Conservation (phyloP, 179 eudicot species). For the Kewa caespitosa region DNA sequence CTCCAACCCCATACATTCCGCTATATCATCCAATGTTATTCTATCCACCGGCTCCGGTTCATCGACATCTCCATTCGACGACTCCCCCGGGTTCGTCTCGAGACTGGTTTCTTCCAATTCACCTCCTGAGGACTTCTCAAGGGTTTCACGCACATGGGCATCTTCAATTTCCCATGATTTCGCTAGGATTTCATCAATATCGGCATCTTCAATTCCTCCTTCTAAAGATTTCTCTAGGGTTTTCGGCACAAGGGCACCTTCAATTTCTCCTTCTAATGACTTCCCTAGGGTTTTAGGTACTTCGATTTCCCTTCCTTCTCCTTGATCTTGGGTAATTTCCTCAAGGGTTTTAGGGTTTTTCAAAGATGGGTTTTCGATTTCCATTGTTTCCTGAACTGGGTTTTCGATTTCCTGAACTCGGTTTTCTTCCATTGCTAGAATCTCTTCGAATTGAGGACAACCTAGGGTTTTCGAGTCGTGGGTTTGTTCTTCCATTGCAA, state of each 20-base stretch:
- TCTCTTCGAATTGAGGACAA: background rate
- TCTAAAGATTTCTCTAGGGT: background rate
- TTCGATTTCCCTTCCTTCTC: too few relatives aligned
- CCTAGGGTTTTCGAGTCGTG: slow-evolving; percentile 10
- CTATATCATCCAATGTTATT: too few relatives aligned
- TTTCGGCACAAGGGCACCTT: background rate
- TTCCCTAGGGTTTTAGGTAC: too few relatives aligned
- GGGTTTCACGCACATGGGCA: background rate
- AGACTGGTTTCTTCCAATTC: background rate
- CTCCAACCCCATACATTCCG: too few relatives aligned
- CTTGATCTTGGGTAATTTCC: too few relatives aligned
- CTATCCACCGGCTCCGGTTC: too few relatives aligned
- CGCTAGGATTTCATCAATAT: too few relatives aligned
- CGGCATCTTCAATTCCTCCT: slow-evolving; percentile 1
- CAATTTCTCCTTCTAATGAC: background rate
- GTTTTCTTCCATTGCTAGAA: background rate
- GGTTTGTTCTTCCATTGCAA: slow-evolving; percentile 14
- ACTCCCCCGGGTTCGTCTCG: background rate
- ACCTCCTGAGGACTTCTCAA: background rate
- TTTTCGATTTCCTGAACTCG: slow-evolving; percentile 2
- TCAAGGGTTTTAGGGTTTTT: too few relatives aligned
- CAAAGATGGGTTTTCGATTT: background rate
- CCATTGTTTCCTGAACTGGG: slow-evolving; percentile 6
- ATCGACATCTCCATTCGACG: background rate
- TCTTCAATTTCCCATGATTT: background rate